Evolutionary conservation across 345 rosid species (phyloP).

Genomic region (Hibiscus mutabilis): DNA sequence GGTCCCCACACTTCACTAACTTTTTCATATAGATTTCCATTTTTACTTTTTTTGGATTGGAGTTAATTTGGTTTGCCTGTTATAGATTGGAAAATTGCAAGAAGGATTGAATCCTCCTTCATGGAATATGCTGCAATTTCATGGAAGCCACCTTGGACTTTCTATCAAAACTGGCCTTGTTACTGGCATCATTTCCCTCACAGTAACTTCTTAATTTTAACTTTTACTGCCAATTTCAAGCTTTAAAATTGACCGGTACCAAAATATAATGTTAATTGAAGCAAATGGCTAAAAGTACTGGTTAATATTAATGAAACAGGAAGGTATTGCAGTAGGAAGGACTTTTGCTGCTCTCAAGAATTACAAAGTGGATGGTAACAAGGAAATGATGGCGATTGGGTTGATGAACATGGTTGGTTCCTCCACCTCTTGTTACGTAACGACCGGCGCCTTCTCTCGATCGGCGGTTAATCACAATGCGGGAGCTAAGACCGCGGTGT

Average conservation of each 20-base stretch:
- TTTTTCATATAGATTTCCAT: neutral
- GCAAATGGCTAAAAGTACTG: no score
- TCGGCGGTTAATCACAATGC: neutral
- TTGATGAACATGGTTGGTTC: neutral
- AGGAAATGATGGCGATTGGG: neutral
- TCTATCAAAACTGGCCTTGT: neutral
- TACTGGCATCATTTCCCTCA: neutral
- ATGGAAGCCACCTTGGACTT: neutral
- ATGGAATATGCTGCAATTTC: neutral
- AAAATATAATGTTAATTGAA: no score
- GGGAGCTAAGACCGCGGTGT: neutral
- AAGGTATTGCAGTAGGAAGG: neutral
- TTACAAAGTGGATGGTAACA: neutral
- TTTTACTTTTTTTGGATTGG: neutral
- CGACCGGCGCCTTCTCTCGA: neutral
- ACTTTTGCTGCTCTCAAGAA: neutral
- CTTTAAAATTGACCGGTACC: no score
- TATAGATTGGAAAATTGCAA: neutral
- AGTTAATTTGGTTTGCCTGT: neutral
- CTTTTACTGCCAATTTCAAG: no score
- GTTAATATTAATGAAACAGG: neutral
- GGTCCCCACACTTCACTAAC: neutral
- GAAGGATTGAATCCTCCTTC: neutral
- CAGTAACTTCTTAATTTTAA: neutral
- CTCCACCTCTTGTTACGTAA: neutral